These are phyloP conservation scores for Aulographum hederae DNA, from an alignment of 2,329 filamentous ascomycete genomes.

Conservation along the genomic window DNA sequence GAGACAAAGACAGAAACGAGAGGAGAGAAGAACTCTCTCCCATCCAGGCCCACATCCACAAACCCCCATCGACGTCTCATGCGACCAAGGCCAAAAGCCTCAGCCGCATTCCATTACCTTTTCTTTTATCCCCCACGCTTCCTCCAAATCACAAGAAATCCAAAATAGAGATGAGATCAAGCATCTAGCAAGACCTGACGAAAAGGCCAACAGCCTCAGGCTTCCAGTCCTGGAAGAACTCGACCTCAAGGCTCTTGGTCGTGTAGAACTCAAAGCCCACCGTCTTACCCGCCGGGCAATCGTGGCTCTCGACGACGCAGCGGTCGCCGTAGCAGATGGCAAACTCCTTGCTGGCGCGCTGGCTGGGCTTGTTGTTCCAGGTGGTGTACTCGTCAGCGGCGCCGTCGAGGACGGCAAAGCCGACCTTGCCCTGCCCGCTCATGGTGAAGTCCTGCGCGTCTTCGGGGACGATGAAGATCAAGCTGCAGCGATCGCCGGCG, in stretches of 20 bases:
- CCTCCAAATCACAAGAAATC: too few species aligned
- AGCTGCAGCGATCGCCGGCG: conserved; percentile 24
- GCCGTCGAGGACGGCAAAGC: background rate
- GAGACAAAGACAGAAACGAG: too few species aligned
- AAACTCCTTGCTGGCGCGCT: background rate
- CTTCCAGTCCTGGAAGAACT: background rate
- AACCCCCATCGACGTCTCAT: too few species aligned
- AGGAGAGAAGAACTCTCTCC: too few species aligned
- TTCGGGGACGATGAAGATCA: conserved; percentile 27
- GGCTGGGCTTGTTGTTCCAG: background rate
- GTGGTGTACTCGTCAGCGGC: background rate
- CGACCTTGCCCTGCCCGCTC: background rate
- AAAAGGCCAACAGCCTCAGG: too few species aligned
- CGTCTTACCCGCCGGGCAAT: background rate
- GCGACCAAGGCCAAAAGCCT: too few species aligned
- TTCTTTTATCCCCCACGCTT: too few species aligned
- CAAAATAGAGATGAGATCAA: too few species aligned
- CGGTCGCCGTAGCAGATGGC: background rate
- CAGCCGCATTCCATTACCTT: too few species aligned
- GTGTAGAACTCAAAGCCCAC: background rate
- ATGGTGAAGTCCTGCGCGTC: background rate
- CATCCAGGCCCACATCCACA: too few species aligned
- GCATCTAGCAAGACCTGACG: too few species aligned
- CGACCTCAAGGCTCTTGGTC: background rate
- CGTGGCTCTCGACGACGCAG: background rate